Evolutionary conservation across 2,329 filamentous ascomycete species (phyloP).

Genomic region (Parastagonospora avenae): DNA sequence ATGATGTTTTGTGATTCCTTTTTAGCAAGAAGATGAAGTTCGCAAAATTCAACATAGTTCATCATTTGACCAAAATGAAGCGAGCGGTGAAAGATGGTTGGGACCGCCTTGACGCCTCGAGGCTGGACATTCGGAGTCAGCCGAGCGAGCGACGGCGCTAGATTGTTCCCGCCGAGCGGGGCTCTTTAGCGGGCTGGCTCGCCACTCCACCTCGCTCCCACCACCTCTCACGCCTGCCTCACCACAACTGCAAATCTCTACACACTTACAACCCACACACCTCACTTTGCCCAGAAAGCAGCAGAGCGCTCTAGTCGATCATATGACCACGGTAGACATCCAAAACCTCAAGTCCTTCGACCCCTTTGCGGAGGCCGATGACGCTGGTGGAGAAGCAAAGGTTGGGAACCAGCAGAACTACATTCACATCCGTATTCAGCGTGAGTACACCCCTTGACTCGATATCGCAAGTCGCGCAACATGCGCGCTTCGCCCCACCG

Average conservation of each 20-base stretch:
- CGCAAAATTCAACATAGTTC: too few species aligned
- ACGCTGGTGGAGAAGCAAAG: conserved; percentile 95
- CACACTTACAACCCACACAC: conserved; percentile 3
- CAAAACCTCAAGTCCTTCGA: conserved; percentile 63
- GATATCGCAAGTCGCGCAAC: background rate
- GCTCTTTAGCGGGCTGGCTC: conserved; percentile 1
- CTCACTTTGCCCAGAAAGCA: conserved; percentile 17
- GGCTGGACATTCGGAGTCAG: background rate
- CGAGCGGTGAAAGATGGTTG: too few species aligned
- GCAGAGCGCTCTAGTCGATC: conserved; percentile 39
- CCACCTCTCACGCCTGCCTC: conserved; percentile 1
- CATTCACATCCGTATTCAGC: conserved; percentile 99
- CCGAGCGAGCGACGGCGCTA: background rate
- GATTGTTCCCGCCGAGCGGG: conserved; percentile 1
- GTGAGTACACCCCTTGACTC: conserved; percentile 62
- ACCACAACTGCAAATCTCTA: conserved; percentile 6
- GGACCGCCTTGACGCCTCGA: too few species aligned
- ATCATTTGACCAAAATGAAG: too few species aligned
- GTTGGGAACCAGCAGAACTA: conserved; percentile 84
- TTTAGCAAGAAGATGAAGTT: too few species aligned
- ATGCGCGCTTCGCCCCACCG: background rate
- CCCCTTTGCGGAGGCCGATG: conserved; percentile 99
- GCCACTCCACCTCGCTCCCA: conserved; percentile 10
- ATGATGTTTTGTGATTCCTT: too few species aligned
- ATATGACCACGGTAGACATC: conserved; percentile 43